Conservation (phyloP, 768 basidiomycete species). For the Boletus edulis region DNA sequence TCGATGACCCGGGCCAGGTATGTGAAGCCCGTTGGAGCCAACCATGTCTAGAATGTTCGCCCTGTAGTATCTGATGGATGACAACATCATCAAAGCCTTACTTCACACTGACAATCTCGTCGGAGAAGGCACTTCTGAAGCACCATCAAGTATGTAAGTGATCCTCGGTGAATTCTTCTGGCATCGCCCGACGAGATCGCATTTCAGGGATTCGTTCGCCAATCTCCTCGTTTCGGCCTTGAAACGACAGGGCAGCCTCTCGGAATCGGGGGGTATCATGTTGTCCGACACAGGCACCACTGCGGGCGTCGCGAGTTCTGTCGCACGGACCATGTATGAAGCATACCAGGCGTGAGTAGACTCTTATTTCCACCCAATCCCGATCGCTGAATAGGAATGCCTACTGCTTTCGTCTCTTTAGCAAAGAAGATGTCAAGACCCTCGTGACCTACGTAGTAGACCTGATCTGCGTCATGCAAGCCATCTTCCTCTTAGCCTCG, state of each 20-base stretch:
- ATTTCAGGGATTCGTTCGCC: too few relatives aligned
- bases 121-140: neutral
- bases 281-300: too few relatives aligned
- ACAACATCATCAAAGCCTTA: neutral
- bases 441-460: constrained; percentile 14
- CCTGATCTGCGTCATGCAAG: constrained; percentile 17
- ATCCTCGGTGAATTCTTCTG: too few relatives aligned
- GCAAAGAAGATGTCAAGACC: constrained; percentile 8
- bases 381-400: neutral
- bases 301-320: neutral
- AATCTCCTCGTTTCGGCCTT: neutral
- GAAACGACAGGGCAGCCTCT: neutral
- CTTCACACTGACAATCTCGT: constrained; percentile 5
- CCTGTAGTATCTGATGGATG: constrained; percentile 6
- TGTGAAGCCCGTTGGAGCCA: neutral
- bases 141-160: neutral
- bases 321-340: neutral
- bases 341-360: constrained; percentile 4
- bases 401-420: neutral
- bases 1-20: constrained; percentile 11
- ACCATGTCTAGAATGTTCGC: neutral
- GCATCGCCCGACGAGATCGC: too few relatives aligned
- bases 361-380: too few relatives aligned
- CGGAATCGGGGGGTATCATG: too few relatives aligned
- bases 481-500: neutral